Evolutionary conservation across 192 early-diverging fungal genomes (phyloP).

Genomic region (Coemansia sp.): DNA sequence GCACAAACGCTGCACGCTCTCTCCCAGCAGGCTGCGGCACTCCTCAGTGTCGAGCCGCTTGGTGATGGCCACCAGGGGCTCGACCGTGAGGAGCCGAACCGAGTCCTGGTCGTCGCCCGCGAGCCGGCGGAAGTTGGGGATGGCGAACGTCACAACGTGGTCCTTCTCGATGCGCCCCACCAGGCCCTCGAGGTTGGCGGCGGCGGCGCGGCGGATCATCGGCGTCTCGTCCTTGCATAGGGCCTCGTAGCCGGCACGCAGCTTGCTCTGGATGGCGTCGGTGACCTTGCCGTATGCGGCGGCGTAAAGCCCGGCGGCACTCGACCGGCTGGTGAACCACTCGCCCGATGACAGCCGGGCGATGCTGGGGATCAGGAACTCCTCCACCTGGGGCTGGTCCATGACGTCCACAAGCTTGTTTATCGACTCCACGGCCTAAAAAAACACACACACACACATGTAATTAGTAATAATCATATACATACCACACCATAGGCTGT

Average conservation of each 20-base stretch:
- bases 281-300: slow-evolving; percentile 74
- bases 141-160: slow-evolving; percentile 79
- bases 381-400: slow-evolving; percentile 79
- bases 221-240: slow-evolving; percentile 94
- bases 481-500: too few relatives aligned
- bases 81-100: slow-evolving; percentile 92
- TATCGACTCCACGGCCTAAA: slow-evolving; percentile 92
- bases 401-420: slow-evolving; percentile 78
- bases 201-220: slow-evolving; percentile 96
- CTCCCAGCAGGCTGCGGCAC: slow-evolving; percentile 72
- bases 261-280: slow-evolving; percentile 77
- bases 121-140: slow-evolving; percentile 85
- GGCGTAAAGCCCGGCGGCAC: slow-evolving; percentile 92
- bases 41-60: slow-evolving; percentile 76
- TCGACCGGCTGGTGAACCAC: slow-evolving; percentile 98
- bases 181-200: slow-evolving; percentile 58
- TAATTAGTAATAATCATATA: background rate
- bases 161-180: slow-evolving; percentile 43
- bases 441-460: background rate
- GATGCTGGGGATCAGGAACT: slow-evolving; percentile 87
- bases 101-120: slow-evolving; percentile 93
- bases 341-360: slow-evolving; percentile 90
- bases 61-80: slow-evolving; percentile 87
- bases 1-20: slow-evolving; percentile 74
- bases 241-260: slow-evolving; percentile 78